Conservation (phyloP, 2,329 filamentous ascomycete species). For the Fusarium agapanthi region DNA sequence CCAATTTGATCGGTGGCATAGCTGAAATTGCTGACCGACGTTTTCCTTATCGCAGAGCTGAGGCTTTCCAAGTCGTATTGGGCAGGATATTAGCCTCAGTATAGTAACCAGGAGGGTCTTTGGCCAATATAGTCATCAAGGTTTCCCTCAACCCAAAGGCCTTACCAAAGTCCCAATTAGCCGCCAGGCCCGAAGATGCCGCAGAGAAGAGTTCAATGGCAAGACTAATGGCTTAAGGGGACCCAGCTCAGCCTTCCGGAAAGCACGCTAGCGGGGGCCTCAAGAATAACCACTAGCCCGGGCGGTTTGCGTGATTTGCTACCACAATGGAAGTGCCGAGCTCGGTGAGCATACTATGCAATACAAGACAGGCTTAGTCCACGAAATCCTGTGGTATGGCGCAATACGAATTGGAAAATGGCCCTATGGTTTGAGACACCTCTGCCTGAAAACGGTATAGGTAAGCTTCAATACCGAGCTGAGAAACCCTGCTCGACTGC, state of each 20-base stretch:
- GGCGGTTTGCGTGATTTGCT: background rate
- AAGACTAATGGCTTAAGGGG: rapidly evolving
- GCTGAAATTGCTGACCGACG: too few species aligned
- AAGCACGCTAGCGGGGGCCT: background rate
- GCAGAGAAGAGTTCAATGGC: too few species aligned
- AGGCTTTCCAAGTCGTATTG: background rate
- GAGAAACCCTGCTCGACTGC: background rate
- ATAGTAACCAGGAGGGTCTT: background rate
- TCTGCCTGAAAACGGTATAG: background rate
- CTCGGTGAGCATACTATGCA: background rate
- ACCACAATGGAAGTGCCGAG: rapidly evolving
- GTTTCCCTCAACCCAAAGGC: rapidly evolving
- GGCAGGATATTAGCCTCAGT: background rate
- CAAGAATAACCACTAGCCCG: rapidly evolving
- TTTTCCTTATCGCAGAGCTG: too few species aligned
- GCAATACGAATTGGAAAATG: background rate
- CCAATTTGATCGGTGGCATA: too few species aligned
- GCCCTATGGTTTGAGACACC: background rate
- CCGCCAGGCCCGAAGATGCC: background rate
- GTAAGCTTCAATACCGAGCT: background rate
- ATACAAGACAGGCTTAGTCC: rapidly evolving
- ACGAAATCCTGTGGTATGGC: background rate
- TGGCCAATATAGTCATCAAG: background rate
- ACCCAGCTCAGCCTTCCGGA: background rate
- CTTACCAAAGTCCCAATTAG: background rate